Percentiles rank a stretch among this genome's conserved stretches.
These are phyloP conservation scores for Wickerhamomyces hampshirensis DNA, from an alignment of 805 yeast genomes.

Conservation along the genomic window DNA sequence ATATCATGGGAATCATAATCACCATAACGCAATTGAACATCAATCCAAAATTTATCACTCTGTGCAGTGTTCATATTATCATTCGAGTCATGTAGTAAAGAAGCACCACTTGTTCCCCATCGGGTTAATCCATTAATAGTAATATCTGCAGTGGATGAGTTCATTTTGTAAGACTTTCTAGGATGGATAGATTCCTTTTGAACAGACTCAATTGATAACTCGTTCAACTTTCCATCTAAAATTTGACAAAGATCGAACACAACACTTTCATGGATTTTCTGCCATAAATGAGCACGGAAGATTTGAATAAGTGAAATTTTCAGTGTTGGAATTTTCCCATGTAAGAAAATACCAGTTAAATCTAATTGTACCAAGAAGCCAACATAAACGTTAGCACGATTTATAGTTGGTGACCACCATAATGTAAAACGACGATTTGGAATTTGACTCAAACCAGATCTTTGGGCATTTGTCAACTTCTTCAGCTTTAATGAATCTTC, in stretches of 20 bases:
- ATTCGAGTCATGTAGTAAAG: slow-evolving; percentile 65
- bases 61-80: slow-evolving; percentile 56
- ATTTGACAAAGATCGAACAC: slow-evolving; percentile 93
- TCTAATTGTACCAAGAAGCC: slow-evolving; percentile 96
- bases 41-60: slow-evolving; percentile 83
- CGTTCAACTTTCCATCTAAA: slow-evolving; percentile 80
- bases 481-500: slow-evolving; percentile 94
- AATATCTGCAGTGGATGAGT: slow-evolving; percentile 90
- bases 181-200: slow-evolving; percentile 95
- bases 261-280: slow-evolving; percentile 92
- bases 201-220: slow-evolving; percentile 76
- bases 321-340: slow-evolving; percentile 96
- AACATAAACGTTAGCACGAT: slow-evolving; percentile 95
- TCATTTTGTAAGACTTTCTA: slow-evolving; percentile 94
- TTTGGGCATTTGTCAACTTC: slow-evolving; percentile 93
- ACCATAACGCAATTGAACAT: slow-evolving; percentile 91
- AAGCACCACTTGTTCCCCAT: slow-evolving; percentile 84
- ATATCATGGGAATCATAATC: slow-evolving; percentile 98
- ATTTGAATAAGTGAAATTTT: slow-evolving; percentile 94
- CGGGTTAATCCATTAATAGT: slow-evolving; percentile 66
- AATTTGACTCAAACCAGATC: slow-evolving; percentile 94
- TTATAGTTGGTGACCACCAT: slow-evolving; percentile 99
- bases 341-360: slow-evolving; percentile 92
- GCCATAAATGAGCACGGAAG: slow-evolving; percentile 98
- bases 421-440: slow-evolving; percentile 95